phyloP scores from a whole-genome alignment of 73 alveolate genomes.

The Tetrahymena malaccensis region DNA sequence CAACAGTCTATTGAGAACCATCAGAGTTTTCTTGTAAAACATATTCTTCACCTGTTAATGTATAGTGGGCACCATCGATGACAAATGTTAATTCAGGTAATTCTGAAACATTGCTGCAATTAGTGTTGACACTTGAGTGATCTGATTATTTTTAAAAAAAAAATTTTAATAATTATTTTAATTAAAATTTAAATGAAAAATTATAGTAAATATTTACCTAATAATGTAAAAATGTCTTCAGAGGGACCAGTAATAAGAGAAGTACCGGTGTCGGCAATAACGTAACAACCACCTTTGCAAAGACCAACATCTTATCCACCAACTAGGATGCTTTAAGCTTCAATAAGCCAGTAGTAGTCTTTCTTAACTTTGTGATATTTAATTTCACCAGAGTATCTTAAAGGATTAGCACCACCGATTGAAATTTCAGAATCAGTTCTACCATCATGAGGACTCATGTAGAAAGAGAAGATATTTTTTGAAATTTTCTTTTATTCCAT shows the following conservation, averaged over 20 bases:
- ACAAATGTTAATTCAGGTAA: slow-evolving; percentile 63
- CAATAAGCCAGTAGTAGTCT: slow-evolving; percentile 54
- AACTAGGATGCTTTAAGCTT: slow-evolving; percentile 54
- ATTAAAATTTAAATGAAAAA: no score
- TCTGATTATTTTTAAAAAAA: slow-evolving; percentile 10
- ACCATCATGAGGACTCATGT: slow-evolving; percentile 43
- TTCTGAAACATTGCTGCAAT: slow-evolving; percentile 42
- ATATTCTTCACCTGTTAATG: slow-evolving; percentile 25
- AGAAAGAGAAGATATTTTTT: slow-evolving; percentile 65
- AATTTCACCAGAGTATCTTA: slow-evolving; percentile 54
- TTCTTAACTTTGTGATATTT: slow-evolving; percentile 57
- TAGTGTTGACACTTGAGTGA: slow-evolving; percentile 31
- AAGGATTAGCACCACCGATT: slow-evolving; percentile 58
- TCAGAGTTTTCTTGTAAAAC: slow-evolving; percentile 20
- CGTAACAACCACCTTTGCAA: slow-evolving; percentile 60
- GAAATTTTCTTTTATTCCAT: slow-evolving; percentile 47
- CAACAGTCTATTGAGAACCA: slow-evolving; percentile 27
- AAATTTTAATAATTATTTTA: background rate
- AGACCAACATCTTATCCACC: slow-evolving; percentile 51
- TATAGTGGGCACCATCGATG: slow-evolving; percentile 55
- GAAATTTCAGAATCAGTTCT: slow-evolving; percentile 54
- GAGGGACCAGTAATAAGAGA: slow-evolving; percentile 70
- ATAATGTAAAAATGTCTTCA: slow-evolving; percentile 14
- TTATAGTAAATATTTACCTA: background rate
- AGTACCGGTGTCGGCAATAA: slow-evolving; percentile 76